Conservation (phyloP, 148 eudicot species). For the Nepenthes mirabilis region DNA sequence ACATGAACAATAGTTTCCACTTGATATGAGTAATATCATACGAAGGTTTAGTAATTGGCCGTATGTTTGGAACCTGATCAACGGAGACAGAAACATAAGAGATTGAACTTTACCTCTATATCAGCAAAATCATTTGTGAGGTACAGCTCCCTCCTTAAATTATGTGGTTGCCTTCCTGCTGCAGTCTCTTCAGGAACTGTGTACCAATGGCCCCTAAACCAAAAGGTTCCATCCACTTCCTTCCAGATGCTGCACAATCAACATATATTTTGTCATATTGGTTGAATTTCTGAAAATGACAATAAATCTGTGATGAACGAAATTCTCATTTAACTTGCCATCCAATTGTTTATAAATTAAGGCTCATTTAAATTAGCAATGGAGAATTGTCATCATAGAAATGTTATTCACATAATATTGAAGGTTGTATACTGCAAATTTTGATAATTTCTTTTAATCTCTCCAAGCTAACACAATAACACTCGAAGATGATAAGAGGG, state of each 20-base stretch:
- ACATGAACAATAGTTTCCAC: no score
- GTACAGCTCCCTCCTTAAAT: conserved; percentile 85
- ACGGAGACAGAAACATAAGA: not conserved
- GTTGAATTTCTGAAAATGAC: not conserved
- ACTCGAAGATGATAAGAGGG: not conserved
- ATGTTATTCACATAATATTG: no score
- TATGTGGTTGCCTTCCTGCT: conserved; percentile 93
- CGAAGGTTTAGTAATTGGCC: no score
- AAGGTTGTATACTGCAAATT: no score
- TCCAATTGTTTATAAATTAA: no score
- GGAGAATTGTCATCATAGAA: no score
- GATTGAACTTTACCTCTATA: conserved; percentile 45
- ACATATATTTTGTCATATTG: not conserved
- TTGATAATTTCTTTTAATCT: no score
- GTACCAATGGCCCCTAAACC: conserved; percentile 90
- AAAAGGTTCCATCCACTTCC: conserved; percentile 74
- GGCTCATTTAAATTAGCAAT: no score
- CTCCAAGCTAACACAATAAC: no score
- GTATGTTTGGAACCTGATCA: not conserved
- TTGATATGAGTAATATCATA: no score
- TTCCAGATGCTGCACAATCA: conserved; percentile 61
- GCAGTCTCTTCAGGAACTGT: conserved; percentile 91
- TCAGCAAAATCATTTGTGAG: conserved; percentile 82
- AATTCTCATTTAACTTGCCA: no score
- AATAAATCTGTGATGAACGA: no score